These are phyloP conservation scores for Penicillium freii DNA, from an alignment of 2,329 filamentous ascomycete genomes.

Conservation along the genomic window DNA sequence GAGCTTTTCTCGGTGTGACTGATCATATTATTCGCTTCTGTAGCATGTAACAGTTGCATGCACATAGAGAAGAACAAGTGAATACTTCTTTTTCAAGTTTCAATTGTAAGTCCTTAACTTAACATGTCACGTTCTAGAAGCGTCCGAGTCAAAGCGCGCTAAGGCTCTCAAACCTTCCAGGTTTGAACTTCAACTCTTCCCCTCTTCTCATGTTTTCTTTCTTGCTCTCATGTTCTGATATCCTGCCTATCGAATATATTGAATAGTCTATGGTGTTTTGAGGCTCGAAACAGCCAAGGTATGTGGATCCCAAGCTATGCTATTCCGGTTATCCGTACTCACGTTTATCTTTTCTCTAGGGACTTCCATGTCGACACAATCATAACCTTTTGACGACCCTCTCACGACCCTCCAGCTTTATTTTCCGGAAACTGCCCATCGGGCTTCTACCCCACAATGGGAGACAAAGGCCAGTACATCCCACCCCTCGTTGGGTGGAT, in stretches of 20 bases:
- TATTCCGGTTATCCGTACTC: not conserved
- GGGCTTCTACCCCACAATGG: slow-evolving; percentile 28
- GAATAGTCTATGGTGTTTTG: not conserved
- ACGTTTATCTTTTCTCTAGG: slow-evolving; percentile 2
- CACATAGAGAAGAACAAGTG: not conserved
- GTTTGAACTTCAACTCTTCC: slow-evolving; percentile 10
- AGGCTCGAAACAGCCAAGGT: not conserved
- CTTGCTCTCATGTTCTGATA: slow-evolving; percentile 2
- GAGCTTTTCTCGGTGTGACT: not conserved
- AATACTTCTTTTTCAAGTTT: not conserved
- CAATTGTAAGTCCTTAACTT: not conserved
- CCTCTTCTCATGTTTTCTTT: slow-evolving; percentile 4
- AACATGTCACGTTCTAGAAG: slow-evolving; percentile 19
- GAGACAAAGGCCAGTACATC: slow-evolving; percentile 38
- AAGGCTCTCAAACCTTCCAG: slow-evolving; percentile 16
- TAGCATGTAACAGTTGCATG: not conserved
- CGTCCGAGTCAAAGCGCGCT: slow-evolving; percentile 17
- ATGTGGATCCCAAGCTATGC: slow-evolving; percentile 7
- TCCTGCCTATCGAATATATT: not conserved
- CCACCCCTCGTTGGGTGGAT: slow-evolving; percentile 50
- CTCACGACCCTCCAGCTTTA: not conserved
- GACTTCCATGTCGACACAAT: slow-evolving; percentile 11
- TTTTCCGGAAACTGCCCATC: not conserved
- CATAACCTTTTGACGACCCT: not conserved
- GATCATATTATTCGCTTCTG: not conserved